Evolutionary conservation across 2,329 filamentous ascomycete species (phyloP).

Genomic region (Microdochium nivale): DNA sequence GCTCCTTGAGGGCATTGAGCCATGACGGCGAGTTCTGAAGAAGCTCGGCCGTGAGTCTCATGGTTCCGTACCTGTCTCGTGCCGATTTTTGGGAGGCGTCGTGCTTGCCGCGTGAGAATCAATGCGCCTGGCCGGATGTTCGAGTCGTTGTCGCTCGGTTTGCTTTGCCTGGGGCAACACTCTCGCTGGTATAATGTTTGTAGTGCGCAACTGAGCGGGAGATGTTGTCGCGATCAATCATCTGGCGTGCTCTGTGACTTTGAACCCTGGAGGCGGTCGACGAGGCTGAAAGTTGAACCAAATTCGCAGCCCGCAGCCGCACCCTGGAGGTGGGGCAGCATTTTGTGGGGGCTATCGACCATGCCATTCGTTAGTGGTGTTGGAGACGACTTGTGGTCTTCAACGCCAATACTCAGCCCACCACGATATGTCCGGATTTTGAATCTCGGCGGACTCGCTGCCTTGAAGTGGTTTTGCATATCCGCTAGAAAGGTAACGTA

Average conservation of each 20-base stretch:
- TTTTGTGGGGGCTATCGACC: neutral
- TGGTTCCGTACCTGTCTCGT: conserved; percentile 29
- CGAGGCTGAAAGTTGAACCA: neutral
- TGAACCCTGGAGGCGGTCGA: neutral
- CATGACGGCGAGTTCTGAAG: conserved; percentile 94
- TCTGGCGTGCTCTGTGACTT: neutral
- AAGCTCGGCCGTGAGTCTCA: conserved; percentile 94
- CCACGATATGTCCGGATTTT: too few relatives aligned
- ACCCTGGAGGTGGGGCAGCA: neutral
- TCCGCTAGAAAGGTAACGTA: too few relatives aligned
- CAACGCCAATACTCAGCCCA: neutral
- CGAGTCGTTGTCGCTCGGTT: too few relatives aligned
- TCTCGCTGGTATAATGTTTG: too few relatives aligned
- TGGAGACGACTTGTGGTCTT: neutral
- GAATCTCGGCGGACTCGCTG: too few relatives aligned
- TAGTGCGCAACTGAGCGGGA: too few relatives aligned
- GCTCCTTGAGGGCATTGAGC: conserved; percentile 97
- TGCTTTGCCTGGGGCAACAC: too few relatives aligned
- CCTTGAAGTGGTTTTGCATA: too few relatives aligned
- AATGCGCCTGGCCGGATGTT: neutral
- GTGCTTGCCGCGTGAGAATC: neutral
- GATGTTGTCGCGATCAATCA: too few relatives aligned
- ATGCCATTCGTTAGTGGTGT: neutral
- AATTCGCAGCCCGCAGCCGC: neutral
- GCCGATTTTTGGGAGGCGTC: conserved; percentile 11